Evolutionary conservation across 306 rosid genomes (phyloP), one percentile per base, ranked within the genome.

Genomic region (Vigna unguiculata): DNA sequence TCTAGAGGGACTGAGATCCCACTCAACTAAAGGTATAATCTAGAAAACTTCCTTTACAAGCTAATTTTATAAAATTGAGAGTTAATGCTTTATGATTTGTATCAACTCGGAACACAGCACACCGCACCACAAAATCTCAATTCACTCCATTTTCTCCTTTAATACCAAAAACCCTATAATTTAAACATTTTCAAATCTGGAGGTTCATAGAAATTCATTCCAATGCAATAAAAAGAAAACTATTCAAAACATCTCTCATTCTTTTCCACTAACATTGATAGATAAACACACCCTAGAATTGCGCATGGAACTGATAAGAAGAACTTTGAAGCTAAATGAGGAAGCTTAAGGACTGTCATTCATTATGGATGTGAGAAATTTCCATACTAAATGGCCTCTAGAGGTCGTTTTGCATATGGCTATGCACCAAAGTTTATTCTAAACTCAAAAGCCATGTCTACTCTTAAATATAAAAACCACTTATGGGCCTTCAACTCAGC

Each of bases 171-270:
- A 12, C 41, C 12, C 19, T 30, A 12, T 11, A 55, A 22, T 21
- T 30, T 30, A 20, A 60, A 32, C 45, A 30, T 4, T 60, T 51
- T 41, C 49, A 43, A 73, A 51, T 60, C 12, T 14, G 19, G 40
- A 76, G 83, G 81, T 45, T 54, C 71, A 38, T 13, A 34, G 41
- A 54, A 81, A 51, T 65, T 70, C 36, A 43, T 61, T 52, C 62
- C 49, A 32, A 21, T 19, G 78, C 57, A 58, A 10, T 77, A 75
- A 86, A 69, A 55, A 67, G 76, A 79, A 54, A 71, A 53, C 59
- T 69, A 36, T 59, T 9, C 6, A 14, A 75, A 5, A 74, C 49
- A 61, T 60, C 21, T 13, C 62, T 32, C 38, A 22, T 16, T 30
- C 22, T 60, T 22, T 60, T 60, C 22, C 16, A 48, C 20, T 0